These are phyloP conservation scores for Colletotrichum godetiae DNA, from an alignment of 2,329 filamentous ascomycete species.

Conservation along the genomic window DNA sequence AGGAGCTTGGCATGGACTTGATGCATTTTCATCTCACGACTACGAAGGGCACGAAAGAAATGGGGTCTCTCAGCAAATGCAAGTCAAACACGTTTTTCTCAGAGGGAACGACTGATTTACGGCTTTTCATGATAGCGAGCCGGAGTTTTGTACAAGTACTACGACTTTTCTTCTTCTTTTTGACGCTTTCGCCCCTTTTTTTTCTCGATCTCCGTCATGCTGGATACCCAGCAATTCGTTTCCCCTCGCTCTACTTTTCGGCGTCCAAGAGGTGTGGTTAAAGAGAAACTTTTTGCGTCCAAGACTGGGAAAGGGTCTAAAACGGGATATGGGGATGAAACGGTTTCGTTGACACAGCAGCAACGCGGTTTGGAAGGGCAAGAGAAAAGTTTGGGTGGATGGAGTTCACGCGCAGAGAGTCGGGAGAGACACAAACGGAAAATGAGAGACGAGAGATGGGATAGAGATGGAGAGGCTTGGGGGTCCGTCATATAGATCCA, in stretches of 20 bases:
- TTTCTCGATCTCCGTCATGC: neutral
- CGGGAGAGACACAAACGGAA: neutral
- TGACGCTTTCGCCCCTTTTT: neutral
- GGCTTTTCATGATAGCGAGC: constrained; percentile 9
- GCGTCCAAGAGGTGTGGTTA: constrained; percentile 1
- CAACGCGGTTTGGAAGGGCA: neutral
- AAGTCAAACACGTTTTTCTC: neutral
- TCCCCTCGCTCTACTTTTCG: neutral
- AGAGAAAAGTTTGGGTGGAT: constrained; percentile 11
- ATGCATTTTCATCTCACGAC: neutral
- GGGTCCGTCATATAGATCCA: constrained; percentile 26
- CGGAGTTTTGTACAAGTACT: constrained; percentile 26
- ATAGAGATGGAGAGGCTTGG: neutral
- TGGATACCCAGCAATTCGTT: neutral
- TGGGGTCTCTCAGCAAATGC: neutral
- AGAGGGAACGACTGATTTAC: neutral
- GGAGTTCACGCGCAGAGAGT: neutral
- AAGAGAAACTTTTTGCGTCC: constrained; percentile 18
- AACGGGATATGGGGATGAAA: neutral
- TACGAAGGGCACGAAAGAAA: neutral
- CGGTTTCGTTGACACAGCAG: neutral
- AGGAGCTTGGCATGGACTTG: neutral
- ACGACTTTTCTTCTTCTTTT: constrained; percentile 4
- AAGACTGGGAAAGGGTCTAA: constrained; percentile 1
- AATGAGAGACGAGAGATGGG: neutral